A percentile compares a stretch with the other conserved stretches of the same genome.
Conservation (phyloP, 345 rosid species). For the Arabidopsis suecica region DNA sequence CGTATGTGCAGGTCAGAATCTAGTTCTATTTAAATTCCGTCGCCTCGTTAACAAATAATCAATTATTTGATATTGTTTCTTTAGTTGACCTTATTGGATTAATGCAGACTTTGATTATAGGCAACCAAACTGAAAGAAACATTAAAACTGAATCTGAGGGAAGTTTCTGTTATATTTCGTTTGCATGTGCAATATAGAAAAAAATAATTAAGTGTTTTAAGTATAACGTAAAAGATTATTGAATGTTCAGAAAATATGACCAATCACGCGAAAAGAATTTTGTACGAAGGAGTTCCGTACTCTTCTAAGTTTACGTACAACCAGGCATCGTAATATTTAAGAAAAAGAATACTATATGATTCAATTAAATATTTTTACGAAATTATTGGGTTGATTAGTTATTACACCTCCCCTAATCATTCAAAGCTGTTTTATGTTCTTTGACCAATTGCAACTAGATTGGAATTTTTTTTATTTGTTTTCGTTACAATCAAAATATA, state of each 20-base stretch:
- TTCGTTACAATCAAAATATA: neutral
- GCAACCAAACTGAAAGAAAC: slow-evolving; percentile 9
- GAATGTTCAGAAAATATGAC: slow-evolving; percentile 32
- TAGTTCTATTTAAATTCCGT: too few relatives aligned
- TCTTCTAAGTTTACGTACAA: slow-evolving; percentile 35
- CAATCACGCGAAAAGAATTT: neutral
- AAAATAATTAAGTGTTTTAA: slow-evolving; percentile 27
- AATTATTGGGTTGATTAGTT: slow-evolving; percentile 30
- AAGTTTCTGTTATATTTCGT: slow-evolving; percentile 45
- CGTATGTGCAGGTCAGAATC: too few relatives aligned
- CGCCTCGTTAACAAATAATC: neutral
- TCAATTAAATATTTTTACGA: neutral
- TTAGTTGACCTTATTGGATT: slow-evolving; percentile 35
- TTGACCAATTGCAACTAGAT: slow-evolving; percentile 30
- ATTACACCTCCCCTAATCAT: slow-evolving; percentile 30
- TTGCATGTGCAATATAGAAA: slow-evolving; percentile 39
- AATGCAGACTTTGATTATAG: slow-evolving; percentile 24
- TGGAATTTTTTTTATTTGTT: neutral
- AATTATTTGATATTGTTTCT: neutral
- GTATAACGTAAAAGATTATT: slow-evolving; percentile 21
- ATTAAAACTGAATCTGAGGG: slow-evolving; percentile 24
- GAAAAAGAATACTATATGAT: slow-evolving; percentile 19
- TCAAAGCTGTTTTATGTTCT: slow-evolving; percentile 35
- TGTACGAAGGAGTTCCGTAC: slow-evolving; percentile 43
- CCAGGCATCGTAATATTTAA: slow-evolving; percentile 31